These are phyloP conservation scores for Aspergillus jensenii DNA, from an alignment of 2,329 filamentous ascomycete species.

Conservation along the genomic window DNA sequence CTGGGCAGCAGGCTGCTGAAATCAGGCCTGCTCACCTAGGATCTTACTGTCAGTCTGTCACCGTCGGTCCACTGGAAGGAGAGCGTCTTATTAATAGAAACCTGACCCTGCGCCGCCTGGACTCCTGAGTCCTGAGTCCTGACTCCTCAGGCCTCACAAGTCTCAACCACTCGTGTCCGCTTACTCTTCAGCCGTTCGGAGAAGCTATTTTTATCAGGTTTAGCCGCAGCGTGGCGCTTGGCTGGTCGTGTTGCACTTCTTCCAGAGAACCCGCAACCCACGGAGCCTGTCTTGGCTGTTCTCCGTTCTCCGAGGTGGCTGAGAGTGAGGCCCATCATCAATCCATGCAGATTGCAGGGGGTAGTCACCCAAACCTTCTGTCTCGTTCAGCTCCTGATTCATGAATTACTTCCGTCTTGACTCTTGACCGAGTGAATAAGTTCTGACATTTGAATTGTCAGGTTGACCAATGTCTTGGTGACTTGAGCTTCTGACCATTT, in stretches of 20 bases:
- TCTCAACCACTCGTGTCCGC: not conserved
- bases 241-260: not conserved
- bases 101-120: not conserved
- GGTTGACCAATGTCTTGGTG: not conserved
- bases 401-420: not conserved
- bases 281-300: not conserved
- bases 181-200: slow-evolving; percentile 1
- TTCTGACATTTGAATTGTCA: not conserved
- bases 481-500: not conserved
- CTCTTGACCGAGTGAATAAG: not conserved
- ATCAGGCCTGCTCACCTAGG: not conserved
- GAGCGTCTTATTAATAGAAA: not conserved
- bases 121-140: not conserved
- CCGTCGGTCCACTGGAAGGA: not conserved
- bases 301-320: slow-evolving; percentile 1
- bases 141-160: not conserved
- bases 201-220: slow-evolving; percentile 7
- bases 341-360: not conserved
- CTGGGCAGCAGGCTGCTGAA: not conserved
- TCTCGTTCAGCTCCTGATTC: not conserved
- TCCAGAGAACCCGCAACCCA: slow-evolving; percentile 1
- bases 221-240: not conserved
- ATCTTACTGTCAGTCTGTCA: not conserved
- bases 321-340: not conserved
- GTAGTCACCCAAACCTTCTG: not conserved